phyloP scores from a whole-genome alignment of 441 rosid genomes.

The Populus tomentosa region DNA sequence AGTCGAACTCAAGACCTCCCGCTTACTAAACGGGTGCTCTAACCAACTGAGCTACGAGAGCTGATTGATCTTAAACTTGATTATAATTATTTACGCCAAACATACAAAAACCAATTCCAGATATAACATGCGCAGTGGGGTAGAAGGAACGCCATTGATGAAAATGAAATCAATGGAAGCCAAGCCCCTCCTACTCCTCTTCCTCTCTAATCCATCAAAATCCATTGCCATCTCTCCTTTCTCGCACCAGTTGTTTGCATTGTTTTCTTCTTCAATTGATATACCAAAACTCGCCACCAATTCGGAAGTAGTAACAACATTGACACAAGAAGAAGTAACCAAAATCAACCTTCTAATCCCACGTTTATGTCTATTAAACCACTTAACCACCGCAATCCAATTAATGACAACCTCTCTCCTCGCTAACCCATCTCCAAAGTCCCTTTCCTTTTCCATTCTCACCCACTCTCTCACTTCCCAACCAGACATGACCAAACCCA shows the following conservation, averaged over 20 bases:
- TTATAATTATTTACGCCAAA: rapidly evolving
- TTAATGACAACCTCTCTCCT: slow-evolving; percentile 36
- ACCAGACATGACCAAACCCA: slow-evolving; percentile 39
- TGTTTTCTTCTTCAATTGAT: neutral
- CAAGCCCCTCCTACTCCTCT: neutral
- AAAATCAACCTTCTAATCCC: slow-evolving; percentile 50
- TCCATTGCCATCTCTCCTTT: neutral
- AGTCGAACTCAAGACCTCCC: slow-evolving; percentile 99
- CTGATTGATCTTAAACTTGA: slow-evolving; percentile 1
- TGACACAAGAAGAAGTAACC: slow-evolving; percentile 32
- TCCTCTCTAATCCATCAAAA: neutral
- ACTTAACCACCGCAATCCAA: slow-evolving; percentile 38
- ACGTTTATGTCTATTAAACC: slow-evolving; percentile 42
- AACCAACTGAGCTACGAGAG: slow-evolving; percentile 98
- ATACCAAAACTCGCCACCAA: neutral
- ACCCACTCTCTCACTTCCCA: slow-evolving; percentile 43
- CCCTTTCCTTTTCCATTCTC: slow-evolving; percentile 40
- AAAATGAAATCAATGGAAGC: slow-evolving; percentile 5
- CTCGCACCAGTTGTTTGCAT: neutral
- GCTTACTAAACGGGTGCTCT: slow-evolving; percentile 99
- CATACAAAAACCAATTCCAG: too few relatives aligned
- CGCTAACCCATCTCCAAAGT: slow-evolving; percentile 35
- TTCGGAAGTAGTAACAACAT: neutral
- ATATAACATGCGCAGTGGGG: too few relatives aligned
- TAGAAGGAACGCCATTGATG: neutral